Conservation (phyloP, 306 rosid genomes). For the Ziziphus jujuba region DNA sequence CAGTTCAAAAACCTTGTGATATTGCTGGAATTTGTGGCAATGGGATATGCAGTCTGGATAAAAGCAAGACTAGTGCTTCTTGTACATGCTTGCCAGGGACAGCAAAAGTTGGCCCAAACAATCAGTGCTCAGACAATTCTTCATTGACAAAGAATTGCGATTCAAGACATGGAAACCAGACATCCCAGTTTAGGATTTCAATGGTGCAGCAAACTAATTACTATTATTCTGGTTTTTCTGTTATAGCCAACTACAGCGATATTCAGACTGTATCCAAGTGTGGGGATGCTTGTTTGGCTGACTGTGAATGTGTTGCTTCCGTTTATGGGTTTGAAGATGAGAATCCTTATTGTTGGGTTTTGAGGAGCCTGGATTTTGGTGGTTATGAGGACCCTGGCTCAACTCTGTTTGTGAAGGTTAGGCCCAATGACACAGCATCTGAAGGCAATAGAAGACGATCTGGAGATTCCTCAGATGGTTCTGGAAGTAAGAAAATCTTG, state of each 20-base stretch:
- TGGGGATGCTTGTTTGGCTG: constrained; percentile 80
- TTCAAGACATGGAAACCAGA: constrained; percentile 30
- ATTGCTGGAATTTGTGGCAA: constrained; percentile 94
- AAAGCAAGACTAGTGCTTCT: constrained; percentile 65
- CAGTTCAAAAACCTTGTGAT: constrained; percentile 84
- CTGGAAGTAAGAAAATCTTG: constrained; percentile 52
- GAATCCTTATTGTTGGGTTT: constrained; percentile 80
- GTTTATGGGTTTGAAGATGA: constrained; percentile 82
- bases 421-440: constrained; percentile 32
- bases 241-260: constrained; percentile 82
- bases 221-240: constrained; percentile 70
- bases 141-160: constrained; percentile 62
- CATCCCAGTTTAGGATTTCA: constrained; percentile 53
- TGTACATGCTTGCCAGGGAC: constrained; percentile 88
- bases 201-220: constrained; percentile 75
- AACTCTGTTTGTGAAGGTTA: constrained; percentile 75
- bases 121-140: constrained; percentile 71
- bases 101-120: constrained; percentile 43
- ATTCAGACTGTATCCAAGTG: constrained; percentile 59
- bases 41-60: constrained; percentile 73
- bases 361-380: constrained; percentile 79
- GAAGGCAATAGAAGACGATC: constrained; percentile 37
- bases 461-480: constrained; percentile 44
- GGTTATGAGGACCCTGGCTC: constrained; percentile 88
- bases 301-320: constrained; percentile 91